Conservation (phyloP, 2,329 filamentous ascomycete genomes). For the Lomentospora prolificans region DNA sequence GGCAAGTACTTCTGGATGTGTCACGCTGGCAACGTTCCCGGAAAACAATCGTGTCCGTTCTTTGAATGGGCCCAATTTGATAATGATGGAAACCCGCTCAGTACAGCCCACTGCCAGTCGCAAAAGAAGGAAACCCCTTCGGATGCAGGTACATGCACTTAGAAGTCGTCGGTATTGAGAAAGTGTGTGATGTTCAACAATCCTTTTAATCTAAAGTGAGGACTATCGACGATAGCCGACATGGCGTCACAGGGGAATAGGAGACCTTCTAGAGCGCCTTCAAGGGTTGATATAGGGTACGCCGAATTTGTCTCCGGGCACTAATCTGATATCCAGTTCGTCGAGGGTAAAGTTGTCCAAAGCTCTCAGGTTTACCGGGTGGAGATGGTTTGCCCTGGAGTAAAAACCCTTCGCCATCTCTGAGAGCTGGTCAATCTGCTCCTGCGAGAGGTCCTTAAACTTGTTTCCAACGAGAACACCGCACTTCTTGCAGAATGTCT, state of each 20-base stretch:
- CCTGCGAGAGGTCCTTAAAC: constrained; percentile 20
- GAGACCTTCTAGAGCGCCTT: constrained; percentile 1
- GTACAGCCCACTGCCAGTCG: neutral
- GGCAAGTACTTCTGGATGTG: constrained; percentile 95
- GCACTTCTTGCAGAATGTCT: constrained; percentile 39
- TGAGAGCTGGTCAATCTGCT: constrained; percentile 23
- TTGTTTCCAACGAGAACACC: constrained; percentile 32
- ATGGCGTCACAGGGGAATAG: neutral
- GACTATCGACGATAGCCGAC: no score
- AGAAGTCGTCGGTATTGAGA: no score
- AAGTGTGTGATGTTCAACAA: no score
- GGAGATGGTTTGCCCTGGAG: constrained; percentile 9
- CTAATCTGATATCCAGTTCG: constrained; percentile 15
- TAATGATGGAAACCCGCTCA: constrained; percentile 68
- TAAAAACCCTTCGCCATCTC: constrained; percentile 2
- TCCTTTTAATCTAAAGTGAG: no score
- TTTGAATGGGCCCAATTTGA: constrained; percentile 85
- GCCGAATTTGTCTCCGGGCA: constrained; percentile 19
- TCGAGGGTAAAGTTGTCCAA: constrained; percentile 27
- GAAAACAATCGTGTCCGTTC: constrained; percentile 60
- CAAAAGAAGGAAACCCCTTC: neutral
- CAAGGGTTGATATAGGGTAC: constrained; percentile 32
- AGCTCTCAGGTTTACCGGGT: constrained; percentile 29
- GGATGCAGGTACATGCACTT: no score
- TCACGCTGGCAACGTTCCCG: constrained; percentile 62